Percentiles rank a stretch among this genome's conserved stretches.
phyloP scores from a whole-genome alignment of 345 rosid genomes.

The Theobroma cacao region DNA sequence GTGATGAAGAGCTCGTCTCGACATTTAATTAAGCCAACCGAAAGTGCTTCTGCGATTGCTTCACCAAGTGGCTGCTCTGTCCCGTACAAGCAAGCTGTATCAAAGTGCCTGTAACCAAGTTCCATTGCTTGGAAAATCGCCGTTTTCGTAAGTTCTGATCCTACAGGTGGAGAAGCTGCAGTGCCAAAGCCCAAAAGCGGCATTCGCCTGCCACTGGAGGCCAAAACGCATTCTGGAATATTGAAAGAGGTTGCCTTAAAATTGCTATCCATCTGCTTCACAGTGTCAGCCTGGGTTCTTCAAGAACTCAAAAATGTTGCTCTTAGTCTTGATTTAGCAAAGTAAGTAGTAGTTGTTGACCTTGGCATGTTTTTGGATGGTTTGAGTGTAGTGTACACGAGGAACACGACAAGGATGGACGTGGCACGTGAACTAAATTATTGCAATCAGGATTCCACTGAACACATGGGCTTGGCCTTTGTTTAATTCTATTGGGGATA shows the following conservation, averaged over 20 bases:
- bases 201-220: conserved; percentile 20
- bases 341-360: background rate
- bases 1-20: conserved; percentile 58
- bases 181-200: conserved; percentile 46
- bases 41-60: conserved; percentile 49
- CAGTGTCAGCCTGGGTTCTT: background rate
- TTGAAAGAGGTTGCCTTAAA: background rate
- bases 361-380: background rate
- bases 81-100: conserved; percentile 46
- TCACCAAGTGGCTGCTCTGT: conserved; percentile 53
- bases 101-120: conserved; percentile 67
- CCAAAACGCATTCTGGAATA: conserved; percentile 1
- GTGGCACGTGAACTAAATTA: too few species aligned
- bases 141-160: conserved; percentile 19
- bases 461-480: too few species aligned
- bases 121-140: conserved; percentile 36
- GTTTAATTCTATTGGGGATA: too few species aligned
- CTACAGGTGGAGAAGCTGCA: conserved; percentile 28
- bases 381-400: background rate
- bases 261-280: background rate
- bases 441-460: too few species aligned
- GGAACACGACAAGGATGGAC: background rate
- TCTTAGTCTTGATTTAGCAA: background rate
- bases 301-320: background rate
- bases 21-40: conserved; percentile 36